Base-by-base conservation (phyloP, 148 eudicot species). In the Spergularia bocconei region DNA sequence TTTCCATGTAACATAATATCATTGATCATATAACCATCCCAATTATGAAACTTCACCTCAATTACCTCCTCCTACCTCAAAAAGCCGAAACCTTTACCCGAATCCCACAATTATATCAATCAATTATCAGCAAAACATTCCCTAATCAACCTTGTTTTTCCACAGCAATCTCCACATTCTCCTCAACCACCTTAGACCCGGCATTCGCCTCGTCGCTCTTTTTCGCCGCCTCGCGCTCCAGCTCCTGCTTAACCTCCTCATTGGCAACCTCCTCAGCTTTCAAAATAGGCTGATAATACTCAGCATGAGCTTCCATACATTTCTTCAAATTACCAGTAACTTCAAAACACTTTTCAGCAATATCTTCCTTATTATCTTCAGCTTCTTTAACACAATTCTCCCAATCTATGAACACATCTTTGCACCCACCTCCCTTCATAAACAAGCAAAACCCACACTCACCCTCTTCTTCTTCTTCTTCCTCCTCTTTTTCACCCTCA, bases 401-500 rank as follows among this genome's bases (percentile, higher is more conserved):
- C 92, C 88, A 89, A 10, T 78, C 82, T 47, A 66, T 48, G 55
- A 89, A 89, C 25, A 57, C 75, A 21, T 89, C 92, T 48, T 76
- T 85, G 62, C 92, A 89, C 2, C 90, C 92, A 36, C 92, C 92
- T 7, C 79, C 92, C 57, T 88, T 89, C 92, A 89, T 89, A 70
- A 85, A 89, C 82, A 89, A 70, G 48, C 90, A 89, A 63, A 89
- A 89, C 69, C 90, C 92, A 72, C 90, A 89, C 63, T 89, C 92
- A 0, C 90, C 88, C 56, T 83, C 84, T 44, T 83, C 86, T 20
- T 78, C 85, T 3, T 82, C 84, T 19, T 74, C 90, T 56, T 78
- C 86, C 16, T 66, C 85, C 12, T 67, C 66, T 5, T 47, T 76
- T 19, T 77, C 82, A 64, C 15, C 67, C 36, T 62, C 71, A 61